Conservation (phyloP, 495 filamentous ascomycete genomes). For the Penicillium robsamsonii region DNA sequence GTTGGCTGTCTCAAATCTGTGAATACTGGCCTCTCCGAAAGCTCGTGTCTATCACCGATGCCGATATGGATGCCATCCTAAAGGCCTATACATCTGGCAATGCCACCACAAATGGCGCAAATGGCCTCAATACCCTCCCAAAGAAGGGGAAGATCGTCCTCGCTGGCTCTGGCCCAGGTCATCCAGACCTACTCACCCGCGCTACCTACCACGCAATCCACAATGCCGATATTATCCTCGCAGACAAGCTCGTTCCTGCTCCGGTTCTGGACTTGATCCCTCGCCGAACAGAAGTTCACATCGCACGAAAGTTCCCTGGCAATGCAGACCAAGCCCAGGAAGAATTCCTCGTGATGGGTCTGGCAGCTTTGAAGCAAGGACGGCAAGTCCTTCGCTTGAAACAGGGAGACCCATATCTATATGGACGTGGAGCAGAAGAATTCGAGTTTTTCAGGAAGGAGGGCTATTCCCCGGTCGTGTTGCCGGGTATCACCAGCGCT, state of each 20-base stretch:
- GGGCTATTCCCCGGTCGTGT: slow-evolving; percentile 67
- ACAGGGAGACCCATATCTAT: slow-evolving; percentile 95
- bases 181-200: slow-evolving; percentile 84
- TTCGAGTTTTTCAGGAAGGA: slow-evolving; percentile 75
- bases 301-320: slow-evolving; percentile 95
- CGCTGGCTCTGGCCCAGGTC: slow-evolving; percentile 89
- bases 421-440: slow-evolving; percentile 92
- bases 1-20: slow-evolving; percentile 95
- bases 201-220: slow-evolving; percentile 87
- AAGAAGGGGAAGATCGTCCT: slow-evolving; percentile 72
- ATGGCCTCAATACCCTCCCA: slow-evolving; percentile 19
- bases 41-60: slow-evolving; percentile 74
- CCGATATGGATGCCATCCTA: slow-evolving; percentile 71
- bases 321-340: slow-evolving; percentile 93
- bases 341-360: slow-evolving; percentile 79
- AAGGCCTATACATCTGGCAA: slow-evolving; percentile 56
- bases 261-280: slow-evolving; percentile 86
- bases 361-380: slow-evolving; percentile 68
- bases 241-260: slow-evolving; percentile 92
- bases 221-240: slow-evolving; percentile 80
- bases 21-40: slow-evolving; percentile 95
- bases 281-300: slow-evolving; percentile 82
- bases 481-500: slow-evolving; percentile 89
- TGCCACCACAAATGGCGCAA: slow-evolving; percentile 20
- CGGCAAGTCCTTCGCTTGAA: slow-evolving; percentile 84